Base-by-base conservation (phyloP, 208 protist genomes). In the Crithidia fasciculata region DNA sequence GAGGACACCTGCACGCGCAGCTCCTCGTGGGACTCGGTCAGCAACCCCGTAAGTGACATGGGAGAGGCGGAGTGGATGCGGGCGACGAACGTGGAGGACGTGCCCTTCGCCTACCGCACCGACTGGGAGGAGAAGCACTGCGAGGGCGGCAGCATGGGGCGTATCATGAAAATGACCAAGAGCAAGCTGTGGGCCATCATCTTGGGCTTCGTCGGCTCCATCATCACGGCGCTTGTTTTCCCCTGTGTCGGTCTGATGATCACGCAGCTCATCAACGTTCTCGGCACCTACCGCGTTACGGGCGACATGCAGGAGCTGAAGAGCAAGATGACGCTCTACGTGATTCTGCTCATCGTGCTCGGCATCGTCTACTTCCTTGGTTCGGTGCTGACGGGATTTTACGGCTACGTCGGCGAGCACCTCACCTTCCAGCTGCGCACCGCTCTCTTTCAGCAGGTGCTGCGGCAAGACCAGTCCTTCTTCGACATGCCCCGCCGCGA, bases 381-480 rank as follows among this genome's bases (percentile, higher is more conserved):
- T 13, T 84, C 76, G 53, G 53, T 79, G 19, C 72, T 93, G 6
- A 81, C 86, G 15, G 77, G 61, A n/a, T 87, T 92, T 69, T 93
- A 89, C 74, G 88, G 88, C 57, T 91, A 91, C 74, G 84, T 75
- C 13, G 90, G 90, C 12, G 86, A 95, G 80, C 79, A 86, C 71
- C 77, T 95, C 57, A 95, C 90, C 45, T 85, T 69, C 49, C 60
- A 78, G 8, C 74, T 95, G 13, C 90, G 90, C 54, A 81, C 82
- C 4, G 59, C 74, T 64, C 84, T 95, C 7, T 91, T 93, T 65
- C 82, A 76, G 28, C 79, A 90, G 45, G 87, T 95, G 19, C 74
- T 95, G 12, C 86, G 88, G 15, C 91, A 96, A 69, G 91, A 96
- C 68, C 86, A 90, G 81, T 92, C 76, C 75, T 96, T 94, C 81